Evolutionary conservation across 306 rosid genomes (phyloP).

Genomic region (Crotalaria pallida): DNA sequence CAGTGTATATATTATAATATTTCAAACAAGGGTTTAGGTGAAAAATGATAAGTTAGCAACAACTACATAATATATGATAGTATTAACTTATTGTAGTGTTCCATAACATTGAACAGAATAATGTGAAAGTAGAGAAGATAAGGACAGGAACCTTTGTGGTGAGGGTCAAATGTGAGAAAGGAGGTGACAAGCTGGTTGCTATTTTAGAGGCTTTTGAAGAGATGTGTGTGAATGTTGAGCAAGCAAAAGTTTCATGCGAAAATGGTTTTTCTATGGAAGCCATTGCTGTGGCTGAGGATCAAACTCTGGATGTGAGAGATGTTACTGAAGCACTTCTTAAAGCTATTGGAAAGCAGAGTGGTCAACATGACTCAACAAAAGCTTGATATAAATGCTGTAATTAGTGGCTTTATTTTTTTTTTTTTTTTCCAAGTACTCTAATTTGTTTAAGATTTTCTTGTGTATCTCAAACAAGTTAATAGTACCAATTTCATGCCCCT

Average conservation of each 20-base stretch:
- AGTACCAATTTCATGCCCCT: constrained; percentile 20
- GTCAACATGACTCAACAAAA: not conserved
- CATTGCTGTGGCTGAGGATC: constrained; percentile 46
- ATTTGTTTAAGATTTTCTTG: constrained; percentile 13
- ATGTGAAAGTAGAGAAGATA: constrained; percentile 70
- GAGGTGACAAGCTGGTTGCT: constrained; percentile 54
- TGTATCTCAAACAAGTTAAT: constrained; percentile 2
- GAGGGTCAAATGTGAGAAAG: constrained; percentile 55
- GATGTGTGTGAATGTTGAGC: constrained; percentile 51
- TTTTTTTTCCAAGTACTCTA: not conserved
- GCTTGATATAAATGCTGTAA: not conserved
- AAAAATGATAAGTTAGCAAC: not conserved
- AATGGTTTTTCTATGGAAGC: constrained; percentile 61
- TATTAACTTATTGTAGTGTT: no score
- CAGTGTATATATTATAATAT: no score
- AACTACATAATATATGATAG: not conserved
- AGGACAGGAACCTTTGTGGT: constrained; percentile 41
- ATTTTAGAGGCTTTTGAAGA: constrained; percentile 62
- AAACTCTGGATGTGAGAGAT: constrained; percentile 33
- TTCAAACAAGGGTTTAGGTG: no score
- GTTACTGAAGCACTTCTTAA: constrained; percentile 37
- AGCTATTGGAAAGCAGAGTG: constrained; percentile 38
- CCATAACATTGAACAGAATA: constrained; percentile 33
- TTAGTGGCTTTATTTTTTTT: constrained; percentile 16
- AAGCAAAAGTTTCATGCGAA: constrained; percentile 71